phyloP scores from a whole-genome alignment of 1,284 basidiomycete species.

The Ganoderma sinense region DNA sequence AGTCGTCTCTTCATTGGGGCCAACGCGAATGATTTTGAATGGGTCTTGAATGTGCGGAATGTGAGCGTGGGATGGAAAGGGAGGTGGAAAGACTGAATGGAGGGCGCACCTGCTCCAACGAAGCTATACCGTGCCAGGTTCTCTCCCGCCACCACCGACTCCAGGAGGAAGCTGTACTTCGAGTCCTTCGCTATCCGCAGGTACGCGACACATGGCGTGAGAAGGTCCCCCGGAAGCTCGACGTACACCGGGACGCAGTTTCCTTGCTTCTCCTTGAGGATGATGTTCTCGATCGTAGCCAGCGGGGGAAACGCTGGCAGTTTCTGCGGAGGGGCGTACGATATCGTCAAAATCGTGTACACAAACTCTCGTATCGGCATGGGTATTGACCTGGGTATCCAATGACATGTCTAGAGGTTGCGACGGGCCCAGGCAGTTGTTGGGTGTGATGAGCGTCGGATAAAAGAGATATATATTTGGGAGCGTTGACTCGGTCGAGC shows the following conservation, averaged over 20 bases:
- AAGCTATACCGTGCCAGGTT: conserved; percentile 95
- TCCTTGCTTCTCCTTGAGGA: conserved; percentile 81
- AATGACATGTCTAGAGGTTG: conserved; percentile 19
- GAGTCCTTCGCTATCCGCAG: conserved; percentile 92
- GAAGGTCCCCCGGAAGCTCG: conserved; percentile 92
- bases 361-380: background rate
- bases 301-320: conserved; percentile 74
- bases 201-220: conserved; percentile 98
- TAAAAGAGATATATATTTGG: background rate
- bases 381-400: conserved; percentile 51
- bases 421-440: background rate
- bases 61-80: conserved; percentile 3
- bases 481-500: background rate
- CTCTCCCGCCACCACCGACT: conserved; percentile 92
- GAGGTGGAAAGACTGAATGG: background rate
- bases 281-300: conserved; percentile 72
- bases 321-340: conserved; percentile 50
- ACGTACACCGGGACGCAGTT: conserved; percentile 95
- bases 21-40: conserved; percentile 90
- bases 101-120: conserved; percentile 86
- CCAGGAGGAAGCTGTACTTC: conserved; percentile 91
- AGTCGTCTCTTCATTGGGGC: conserved; percentile 80
- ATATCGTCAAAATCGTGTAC: conserved; percentile 17
- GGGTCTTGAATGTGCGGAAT: conserved; percentile 70
- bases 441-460: background rate